Base-by-base conservation (phyloP, 176 grass and related monocot species). In the Urochloa ruziziensis region DNA sequence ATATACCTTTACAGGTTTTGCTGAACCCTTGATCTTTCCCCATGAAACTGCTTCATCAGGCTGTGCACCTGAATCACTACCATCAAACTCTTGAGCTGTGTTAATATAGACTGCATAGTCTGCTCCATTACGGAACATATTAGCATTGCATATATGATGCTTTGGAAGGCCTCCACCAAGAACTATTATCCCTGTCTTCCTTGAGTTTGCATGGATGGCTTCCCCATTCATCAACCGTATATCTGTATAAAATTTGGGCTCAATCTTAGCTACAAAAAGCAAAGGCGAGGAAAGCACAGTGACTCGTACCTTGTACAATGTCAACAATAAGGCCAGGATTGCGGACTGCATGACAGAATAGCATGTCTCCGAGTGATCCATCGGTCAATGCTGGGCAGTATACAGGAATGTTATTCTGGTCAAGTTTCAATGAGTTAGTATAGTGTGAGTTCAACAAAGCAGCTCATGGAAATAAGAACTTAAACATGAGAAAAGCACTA, bases 31-130 rank as follows among this genome's bases (percentile, higher is more conserved):
- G 56, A 98, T 98, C 80, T 98, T 98, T 79, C 93, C 93, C 96
- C 96, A 95, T 86, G 96, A 98, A 75, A 98, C 91, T 37, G 96
- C 96, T 77, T 98, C 96, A 35, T 98, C 96, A 68, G 96, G 96
- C 28, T 64, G 88, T 35, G 96, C 96, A 40, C 96, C 96, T 27
- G 96, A 98, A 70, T 98, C 96, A 83, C 96, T 98, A 53, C 96
- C 96, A 90, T 98, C 96, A 83, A 95, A 98, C 71, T 98, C 93
- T 84, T 98, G 91, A 79, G 89, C 96, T 28, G 96, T 98, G 85
- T 98, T 98, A 62, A 98, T 90, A 57, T 93, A 98, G 53, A 98
- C 96, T 53, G 89, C 96, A 91, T 93, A 98, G 56, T 98, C 96
- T 21, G 96, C 87, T 30, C 96, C 96, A 80, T 95, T 98, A 13